phyloP scores from a whole-genome alignment of 495 filamentous ascomycete genomes.

The Annulohypoxylon maeteangense region DNA sequence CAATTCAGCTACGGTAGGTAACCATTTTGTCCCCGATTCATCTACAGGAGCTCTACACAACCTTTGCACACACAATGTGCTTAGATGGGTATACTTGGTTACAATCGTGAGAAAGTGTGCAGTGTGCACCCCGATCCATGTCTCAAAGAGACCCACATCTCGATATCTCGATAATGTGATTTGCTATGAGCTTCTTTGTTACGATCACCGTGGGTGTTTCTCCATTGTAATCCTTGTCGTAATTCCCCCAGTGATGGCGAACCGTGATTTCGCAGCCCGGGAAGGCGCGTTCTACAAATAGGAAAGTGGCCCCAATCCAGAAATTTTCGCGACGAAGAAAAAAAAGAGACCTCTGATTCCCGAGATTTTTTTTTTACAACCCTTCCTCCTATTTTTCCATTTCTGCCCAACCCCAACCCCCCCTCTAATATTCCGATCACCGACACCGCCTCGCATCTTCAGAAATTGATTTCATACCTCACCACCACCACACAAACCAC shows the following conservation, averaged over 20 bases:
- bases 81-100: constrained; percentile 18
- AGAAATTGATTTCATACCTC: constrained; percentile 42
- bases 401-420: constrained; percentile 49
- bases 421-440: constrained; percentile 48
- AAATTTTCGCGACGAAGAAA: constrained; percentile 49
- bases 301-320: constrained; percentile 53
- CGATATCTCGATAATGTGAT: constrained; percentile 36
- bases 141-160: constrained; percentile 37
- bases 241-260: constrained; percentile 42
- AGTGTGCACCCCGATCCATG: constrained; percentile 35
- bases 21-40: constrained; percentile 1
- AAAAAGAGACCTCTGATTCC: constrained; percentile 50
- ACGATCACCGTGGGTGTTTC: constrained; percentile 24
- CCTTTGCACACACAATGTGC: constrained; percentile 17
- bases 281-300: constrained; percentile 58
- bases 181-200: constrained; percentile 30
- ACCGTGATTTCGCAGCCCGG: constrained; percentile 46
- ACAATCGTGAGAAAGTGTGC: constrained; percentile 33
- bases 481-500: constrained; percentile 26
- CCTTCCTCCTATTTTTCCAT: constrained; percentile 53
- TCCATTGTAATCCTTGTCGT: constrained; percentile 28
- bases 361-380: constrained; percentile 51
- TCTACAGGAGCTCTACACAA: neutral
- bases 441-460: constrained; percentile 47
- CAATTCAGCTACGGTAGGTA: constrained; percentile 13